Evolutionary conservation across 768 basidiomycete species (phyloP), one percentile per base, ranked within the genome.

Genomic region (Psilocybe cyanescens): DNA sequence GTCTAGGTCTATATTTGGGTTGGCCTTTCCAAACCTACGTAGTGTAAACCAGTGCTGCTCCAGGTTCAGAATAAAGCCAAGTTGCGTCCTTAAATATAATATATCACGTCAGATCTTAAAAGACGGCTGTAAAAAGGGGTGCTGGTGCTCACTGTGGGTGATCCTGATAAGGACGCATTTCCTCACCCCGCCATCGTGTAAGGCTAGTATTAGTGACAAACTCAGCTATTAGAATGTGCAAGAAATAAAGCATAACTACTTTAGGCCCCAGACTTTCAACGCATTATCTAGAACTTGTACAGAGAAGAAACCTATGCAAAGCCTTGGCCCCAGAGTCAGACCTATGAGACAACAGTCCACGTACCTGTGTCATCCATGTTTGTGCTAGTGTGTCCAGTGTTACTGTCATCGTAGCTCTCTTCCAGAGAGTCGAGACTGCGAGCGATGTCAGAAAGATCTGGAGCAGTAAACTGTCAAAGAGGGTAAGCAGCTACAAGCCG

Each of bases 331-430:
- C 24, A 24, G 24, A 24, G 24, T 24, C 24, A 24, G 24, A 24
- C 24, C 24, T 24, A 24, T 24, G 1, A 24, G 24, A 24, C 24
- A 24, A 24, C 24, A 24, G 24, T 51, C 45, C 19, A 58, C 68
- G 35, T 62, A 87, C 94, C 95, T 29, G 93, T 94, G 72, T 96
- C 95, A 67, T 97, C 95, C 91, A 95, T 93, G 70, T 97, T 97
- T 61, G 83, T 79, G 75, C 90, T 89, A 45, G 76, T 72, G 55
- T 68, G 68, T 30, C 75, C 78, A 35, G 73, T 67, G 71, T 79
- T 80, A 49, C 72, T 77, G 52, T 81, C 78, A 59, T 86, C 80
- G 64, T 87, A 89, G 58, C 79, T 78, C 59, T 78, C 77, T 70
- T 94, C 93, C 8, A 91, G 78, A 4, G 72, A 67, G 71, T 94